These are phyloP conservation scores for Yamagishiella unicocca DNA, from an alignment of 139 green algal genomes.

Conservation along the genomic window DNA sequence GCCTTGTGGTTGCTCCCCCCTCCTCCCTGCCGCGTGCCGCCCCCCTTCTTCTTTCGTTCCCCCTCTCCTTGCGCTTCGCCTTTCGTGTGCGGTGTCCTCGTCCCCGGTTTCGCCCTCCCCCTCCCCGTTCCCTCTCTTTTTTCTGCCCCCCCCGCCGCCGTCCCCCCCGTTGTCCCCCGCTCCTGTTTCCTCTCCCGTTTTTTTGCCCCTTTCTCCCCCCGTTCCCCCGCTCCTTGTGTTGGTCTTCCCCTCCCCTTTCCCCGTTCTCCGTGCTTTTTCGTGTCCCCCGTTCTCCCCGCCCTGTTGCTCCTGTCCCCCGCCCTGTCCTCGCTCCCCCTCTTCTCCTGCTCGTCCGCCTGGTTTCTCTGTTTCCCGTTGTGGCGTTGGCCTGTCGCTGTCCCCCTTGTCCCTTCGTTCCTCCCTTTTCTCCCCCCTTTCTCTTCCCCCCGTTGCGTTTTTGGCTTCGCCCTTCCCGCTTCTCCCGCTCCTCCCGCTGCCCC, in stretches of 20 bases:
- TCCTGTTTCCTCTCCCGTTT: neutral
- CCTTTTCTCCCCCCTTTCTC: neutral
- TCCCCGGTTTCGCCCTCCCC: slow-evolving; percentile 12
- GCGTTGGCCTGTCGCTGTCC: neutral
- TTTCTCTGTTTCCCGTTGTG: neutral
- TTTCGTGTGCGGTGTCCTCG: neutral
- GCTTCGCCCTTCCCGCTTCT: neutral
- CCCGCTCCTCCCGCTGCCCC: neutral
- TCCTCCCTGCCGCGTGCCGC: slow-evolving; percentile 8
- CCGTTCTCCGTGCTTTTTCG: neutral
- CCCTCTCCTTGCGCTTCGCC: slow-evolving; percentile 22
- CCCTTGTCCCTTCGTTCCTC: neutral
- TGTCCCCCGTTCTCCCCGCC: neutral
- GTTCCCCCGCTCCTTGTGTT: neutral
- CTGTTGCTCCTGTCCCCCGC: neutral
- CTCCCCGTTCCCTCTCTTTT: neutral
- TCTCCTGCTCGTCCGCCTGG: neutral
- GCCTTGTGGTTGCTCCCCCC: neutral
- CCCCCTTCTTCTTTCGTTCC: slow-evolving; percentile 17
- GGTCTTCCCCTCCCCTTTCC: neutral
- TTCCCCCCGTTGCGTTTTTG: neutral
- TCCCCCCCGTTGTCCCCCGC: neutral
- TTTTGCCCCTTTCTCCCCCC: neutral
- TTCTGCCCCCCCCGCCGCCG: slow-evolving; percentile 15
- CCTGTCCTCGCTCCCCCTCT: neutral